phyloP scores from a whole-genome alignment of 352 stramenopile genomes.

The Phytophthora fragariae region DNA sequence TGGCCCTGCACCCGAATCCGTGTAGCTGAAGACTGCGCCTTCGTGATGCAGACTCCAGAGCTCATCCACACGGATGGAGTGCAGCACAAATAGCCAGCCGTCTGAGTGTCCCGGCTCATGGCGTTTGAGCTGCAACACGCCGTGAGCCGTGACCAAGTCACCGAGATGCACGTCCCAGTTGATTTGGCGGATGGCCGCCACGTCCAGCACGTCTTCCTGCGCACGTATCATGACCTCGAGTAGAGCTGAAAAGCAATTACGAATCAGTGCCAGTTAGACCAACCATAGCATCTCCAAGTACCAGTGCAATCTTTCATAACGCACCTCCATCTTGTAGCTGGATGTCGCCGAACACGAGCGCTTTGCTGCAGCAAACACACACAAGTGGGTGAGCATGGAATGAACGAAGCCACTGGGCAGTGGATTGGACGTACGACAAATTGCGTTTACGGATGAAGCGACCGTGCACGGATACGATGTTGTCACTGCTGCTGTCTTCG shows the following conservation, averaged over 20 bases:
- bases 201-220: conserved; percentile 57
- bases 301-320: not conserved
- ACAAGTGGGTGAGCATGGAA: not conserved
- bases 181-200: conserved; percentile 71
- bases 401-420: not conserved
- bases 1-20: conserved; percentile 11
- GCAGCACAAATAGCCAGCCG: conserved; percentile 66
- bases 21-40: conserved; percentile 66
- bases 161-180: conserved; percentile 87
- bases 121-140: conserved; percentile 55
- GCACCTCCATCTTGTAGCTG: conserved; percentile 68
- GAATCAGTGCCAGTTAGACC: not conserved
- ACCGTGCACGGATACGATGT: conserved; percentile 54
- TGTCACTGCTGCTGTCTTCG: not conserved
- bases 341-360: conserved; percentile 85
- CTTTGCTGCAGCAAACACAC: conserved; percentile 58
- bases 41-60: conserved; percentile 64
- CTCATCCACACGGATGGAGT: conserved; percentile 57
- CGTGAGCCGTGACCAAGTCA: conserved; percentile 58
- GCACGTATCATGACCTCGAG: conserved; percentile 88
- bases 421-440: conserved; percentile 61
- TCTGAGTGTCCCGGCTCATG: conserved; percentile 28
- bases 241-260: conserved; percentile 46
- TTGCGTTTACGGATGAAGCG: conserved; percentile 83
- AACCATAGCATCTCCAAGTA: not conserved